phyloP scores from a whole-genome alignment of 306 rosid genomes.

The Prunus kanzakura region DNA sequence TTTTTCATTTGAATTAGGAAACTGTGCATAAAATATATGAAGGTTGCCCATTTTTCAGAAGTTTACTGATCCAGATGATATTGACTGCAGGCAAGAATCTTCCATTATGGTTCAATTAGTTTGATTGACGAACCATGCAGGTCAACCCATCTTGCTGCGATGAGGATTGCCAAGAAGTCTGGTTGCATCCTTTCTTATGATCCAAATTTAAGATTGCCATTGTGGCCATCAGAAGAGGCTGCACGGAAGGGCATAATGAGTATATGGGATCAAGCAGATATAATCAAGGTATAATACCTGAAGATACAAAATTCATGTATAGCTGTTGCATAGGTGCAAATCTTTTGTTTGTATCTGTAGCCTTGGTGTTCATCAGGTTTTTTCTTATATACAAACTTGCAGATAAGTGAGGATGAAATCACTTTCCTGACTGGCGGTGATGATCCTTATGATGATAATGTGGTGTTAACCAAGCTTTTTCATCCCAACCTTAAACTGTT shows the following conservation, averaged over 20 bases:
- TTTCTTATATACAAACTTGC: conserved; percentile 29
- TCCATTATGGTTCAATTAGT: conserved; percentile 96
- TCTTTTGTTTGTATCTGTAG: not conserved
- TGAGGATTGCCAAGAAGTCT: conserved; percentile 64
- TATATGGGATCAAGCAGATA: conserved; percentile 81
- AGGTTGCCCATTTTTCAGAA: not conserved
- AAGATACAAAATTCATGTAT: not conserved
- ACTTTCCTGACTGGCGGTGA: conserved; percentile 69
- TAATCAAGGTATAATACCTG: conserved; percentile 59
- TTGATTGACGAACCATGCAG: conserved; percentile 82
- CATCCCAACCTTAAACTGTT: conserved; percentile 70
- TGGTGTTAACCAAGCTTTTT: conserved; percentile 66
- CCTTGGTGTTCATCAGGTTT: conserved; percentile 6
- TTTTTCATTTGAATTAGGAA: conserved; percentile 3
- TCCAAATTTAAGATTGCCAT: conserved; percentile 81
- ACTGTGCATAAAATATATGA: not conserved
- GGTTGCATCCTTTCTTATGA: conserved; percentile 88
- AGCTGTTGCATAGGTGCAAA: not conserved
- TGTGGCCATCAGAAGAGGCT: conserved; percentile 81
- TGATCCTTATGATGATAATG: conserved; percentile 65
- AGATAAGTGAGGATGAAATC: conserved; percentile 82
- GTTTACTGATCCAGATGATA: conserved; percentile 10
- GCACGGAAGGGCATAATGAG: conserved; percentile 76
- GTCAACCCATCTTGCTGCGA: conserved; percentile 85
- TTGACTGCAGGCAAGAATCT: conserved; percentile 61